These are phyloP conservation scores for Lachnellula occidentalis DNA, from an alignment of 2,329 filamentous ascomycete species.

Conservation along the genomic window DNA sequence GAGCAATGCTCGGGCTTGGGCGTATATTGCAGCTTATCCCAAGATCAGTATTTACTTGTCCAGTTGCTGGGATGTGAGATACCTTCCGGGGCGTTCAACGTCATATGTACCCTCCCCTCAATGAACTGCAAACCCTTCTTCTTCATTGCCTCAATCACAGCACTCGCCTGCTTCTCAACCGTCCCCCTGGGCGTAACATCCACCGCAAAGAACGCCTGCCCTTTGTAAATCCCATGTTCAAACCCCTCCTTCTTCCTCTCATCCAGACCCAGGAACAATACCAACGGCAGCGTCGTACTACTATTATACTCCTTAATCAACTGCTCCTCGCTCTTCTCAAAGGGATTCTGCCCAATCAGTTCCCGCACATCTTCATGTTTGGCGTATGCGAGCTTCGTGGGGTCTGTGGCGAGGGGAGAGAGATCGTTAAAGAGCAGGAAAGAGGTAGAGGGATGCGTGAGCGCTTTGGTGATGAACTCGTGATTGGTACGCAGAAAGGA, in stretches of 20 bases:
- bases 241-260: constrained; percentile 52
- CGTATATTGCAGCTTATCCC: constrained; percentile 73
- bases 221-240: constrained; percentile 60
- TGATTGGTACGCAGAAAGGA: constrained; percentile 71
- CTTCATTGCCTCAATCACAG: constrained; percentile 54
- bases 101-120: constrained; percentile 53
- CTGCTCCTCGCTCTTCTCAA: constrained; percentile 66
- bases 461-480: constrained; percentile 62
- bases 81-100: constrained; percentile 44
- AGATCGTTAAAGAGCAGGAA: constrained; percentile 80
- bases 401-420: constrained; percentile 62
- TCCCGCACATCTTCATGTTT: constrained; percentile 62
- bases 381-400: constrained; percentile 60
- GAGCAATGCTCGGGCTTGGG: constrained; percentile 77
- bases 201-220: constrained; percentile 81
- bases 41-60: neutral
- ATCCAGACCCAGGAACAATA: constrained; percentile 82
- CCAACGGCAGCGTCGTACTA: constrained; percentile 55
- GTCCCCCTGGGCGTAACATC: constrained; percentile 73
- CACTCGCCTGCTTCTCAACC: constrained; percentile 55
- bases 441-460: constrained; percentile 56
- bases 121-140: constrained; percentile 60
- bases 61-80: constrained; percentile 5
- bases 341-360: constrained; percentile 68
- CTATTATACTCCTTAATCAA: constrained; percentile 71